phyloP scores from a whole-genome alignment of 352 stramenopile genomes.

The Globisporangium barbulae region DNA sequence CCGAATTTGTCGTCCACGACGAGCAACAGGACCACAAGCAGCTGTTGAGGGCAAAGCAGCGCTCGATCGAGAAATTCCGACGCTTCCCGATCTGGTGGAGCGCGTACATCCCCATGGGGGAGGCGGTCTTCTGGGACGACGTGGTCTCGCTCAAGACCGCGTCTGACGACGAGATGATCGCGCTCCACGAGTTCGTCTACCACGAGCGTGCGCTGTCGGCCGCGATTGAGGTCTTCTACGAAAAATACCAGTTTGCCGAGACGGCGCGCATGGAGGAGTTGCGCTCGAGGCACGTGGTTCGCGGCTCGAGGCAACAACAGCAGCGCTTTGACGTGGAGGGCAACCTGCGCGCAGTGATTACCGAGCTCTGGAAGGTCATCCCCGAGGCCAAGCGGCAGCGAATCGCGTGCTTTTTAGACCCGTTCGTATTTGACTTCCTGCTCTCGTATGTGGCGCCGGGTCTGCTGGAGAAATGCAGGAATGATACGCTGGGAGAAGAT shows the following conservation, averaged over 20 bases:
- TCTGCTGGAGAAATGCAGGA: slow-evolving; percentile 21
- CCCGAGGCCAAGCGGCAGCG: slow-evolving; percentile 42
- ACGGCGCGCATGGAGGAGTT: slow-evolving; percentile 70
- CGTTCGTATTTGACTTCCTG: slow-evolving; percentile 64
- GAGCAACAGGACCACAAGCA: not conserved
- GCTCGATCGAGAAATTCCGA: slow-evolving; percentile 36
- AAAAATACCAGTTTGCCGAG: slow-evolving; percentile 76
- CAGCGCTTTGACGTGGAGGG: slow-evolving; percentile 34
- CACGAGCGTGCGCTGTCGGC: slow-evolving; percentile 39
- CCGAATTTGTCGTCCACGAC: slow-evolving; percentile 47
- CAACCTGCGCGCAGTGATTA: slow-evolving; percentile 41
- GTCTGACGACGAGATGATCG: slow-evolving; percentile 48
- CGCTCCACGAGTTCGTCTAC: slow-evolving; percentile 41
- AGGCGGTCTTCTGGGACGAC: slow-evolving; percentile 69
- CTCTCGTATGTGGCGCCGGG: slow-evolving; percentile 35
- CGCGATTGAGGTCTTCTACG: slow-evolving; percentile 64
- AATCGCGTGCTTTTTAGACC: slow-evolving; percentile 55
- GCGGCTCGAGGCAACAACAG: not conserved
- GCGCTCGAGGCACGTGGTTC: slow-evolving; percentile 35
- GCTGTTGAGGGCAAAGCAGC: slow-evolving; percentile 25
- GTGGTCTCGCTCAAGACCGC: slow-evolving; percentile 47
- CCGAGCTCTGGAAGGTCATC: slow-evolving; percentile 58
- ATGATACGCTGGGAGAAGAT: slow-evolving; percentile 15
- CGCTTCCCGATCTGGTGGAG: slow-evolving; percentile 57
- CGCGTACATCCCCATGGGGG: slow-evolving; percentile 57